These are phyloP conservation scores for Cornus florida DNA, from an alignment of 148 eudicot species.

Conservation along the genomic window DNA sequence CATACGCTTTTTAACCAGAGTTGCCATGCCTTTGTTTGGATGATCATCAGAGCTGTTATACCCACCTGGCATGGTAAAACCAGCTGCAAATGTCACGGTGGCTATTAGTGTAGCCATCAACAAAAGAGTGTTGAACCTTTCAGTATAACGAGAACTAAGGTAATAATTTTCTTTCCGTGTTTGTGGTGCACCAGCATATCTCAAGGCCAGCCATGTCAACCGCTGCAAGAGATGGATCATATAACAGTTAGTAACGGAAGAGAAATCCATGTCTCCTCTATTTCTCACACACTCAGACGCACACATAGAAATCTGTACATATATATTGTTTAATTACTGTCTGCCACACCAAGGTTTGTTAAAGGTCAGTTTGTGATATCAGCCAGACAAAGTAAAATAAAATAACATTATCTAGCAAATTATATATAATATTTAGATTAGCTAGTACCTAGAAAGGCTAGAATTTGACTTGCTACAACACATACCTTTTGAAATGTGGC, in stretches of 20 bases:
- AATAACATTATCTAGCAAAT: no score
- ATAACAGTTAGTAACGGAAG: no score
- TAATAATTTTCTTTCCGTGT: background rate
- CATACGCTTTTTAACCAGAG: conserved; percentile 1
- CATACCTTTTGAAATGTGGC: conserved; percentile 13
- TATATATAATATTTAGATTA: no score
- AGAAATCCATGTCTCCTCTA: no score
- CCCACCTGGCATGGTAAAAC: conserved; percentile 43
- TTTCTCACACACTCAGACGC: no score
- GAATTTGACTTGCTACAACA: background rate
- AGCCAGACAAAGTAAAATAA: no score
- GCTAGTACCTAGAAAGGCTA: no score
- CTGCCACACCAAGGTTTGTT: no score
- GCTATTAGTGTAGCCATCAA: conserved; percentile 32
- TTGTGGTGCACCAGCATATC: conserved; percentile 26
- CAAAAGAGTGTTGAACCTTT: conserved; percentile 29
- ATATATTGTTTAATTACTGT: no score
- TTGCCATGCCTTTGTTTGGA: conserved; percentile 23
- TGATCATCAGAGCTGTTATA: background rate
- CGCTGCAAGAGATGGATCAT: conserved; percentile 7
- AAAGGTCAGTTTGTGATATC: no score
- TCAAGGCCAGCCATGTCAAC: conserved; percentile 33
- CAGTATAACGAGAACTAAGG: background rate
- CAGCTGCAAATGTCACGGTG: conserved; percentile 39
- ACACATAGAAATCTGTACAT: no score